Evolutionary conservation across 2,329 filamentous ascomycete species (phyloP), one percentile per base, ranked within the genome.

Genomic region (Epicoccum sorghinum): DNA sequence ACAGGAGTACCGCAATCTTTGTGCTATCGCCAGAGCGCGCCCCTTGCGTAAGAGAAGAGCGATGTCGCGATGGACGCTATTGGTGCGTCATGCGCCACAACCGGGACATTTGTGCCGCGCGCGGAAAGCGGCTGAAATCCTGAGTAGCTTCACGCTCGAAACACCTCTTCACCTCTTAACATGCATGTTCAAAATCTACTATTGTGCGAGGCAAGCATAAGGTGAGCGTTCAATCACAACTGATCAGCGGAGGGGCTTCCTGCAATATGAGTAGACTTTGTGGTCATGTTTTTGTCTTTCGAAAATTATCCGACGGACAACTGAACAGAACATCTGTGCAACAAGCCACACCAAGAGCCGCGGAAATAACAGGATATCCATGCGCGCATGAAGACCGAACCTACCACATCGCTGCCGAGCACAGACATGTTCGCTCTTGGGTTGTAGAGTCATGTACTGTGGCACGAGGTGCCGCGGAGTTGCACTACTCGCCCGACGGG

Each of bases 401-500:
- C 32, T 12, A 9, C 13, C 32, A n/a, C 7, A 13, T 13, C 5
- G 7, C 13, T n/a, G 9, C 13, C 32, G 13, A 13, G 9, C 32
- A 33, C 32, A 12, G 32, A 29, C 32, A 13, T 12, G 1, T 33
- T n/a, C 13, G 7, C 7, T 33, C 13, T 4, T 33, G 4, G 9
- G 4, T 13, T 33, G 6, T 6, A 29, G 27, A 29, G 27, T 9
- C 27, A 29, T 29, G 13, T n/a, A 13, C 29, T 2, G 4, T 18
- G 8, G 5, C 25, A 27, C 27, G 4, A 29, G 27, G 27, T 29
- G 27, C 32, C 9, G 13, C 10, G 13, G 32, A 33, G 13, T 9
- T 4, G 5, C 13, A 7, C 38, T 59, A 67, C 59, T 76, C 74
- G 7, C 74, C 73, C 25, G 72, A 70, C 22, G 75, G 75, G 4